Percentiles rank a stretch among this genome's conserved stretches.
These are phyloP conservation scores for Coemansia nantahalensis DNA, from an alignment of 192 early-diverging fungal genomes.

Conservation along the genomic window DNA sequence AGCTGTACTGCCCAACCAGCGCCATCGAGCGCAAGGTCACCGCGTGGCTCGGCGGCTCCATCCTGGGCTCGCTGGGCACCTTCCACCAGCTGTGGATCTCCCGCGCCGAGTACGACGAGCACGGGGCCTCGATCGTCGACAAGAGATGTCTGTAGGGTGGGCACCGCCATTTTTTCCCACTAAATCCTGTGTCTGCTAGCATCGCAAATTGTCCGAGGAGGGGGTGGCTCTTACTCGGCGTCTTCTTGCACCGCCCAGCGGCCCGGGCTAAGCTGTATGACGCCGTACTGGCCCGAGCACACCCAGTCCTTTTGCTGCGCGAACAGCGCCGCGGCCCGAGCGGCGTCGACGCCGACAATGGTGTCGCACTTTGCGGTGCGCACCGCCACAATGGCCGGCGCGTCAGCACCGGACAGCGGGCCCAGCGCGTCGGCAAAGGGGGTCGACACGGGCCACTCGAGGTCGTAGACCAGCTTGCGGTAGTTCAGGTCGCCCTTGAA, in stretches of 20 bases:
- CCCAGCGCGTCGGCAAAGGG: conserved; percentile 85
- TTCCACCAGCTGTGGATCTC: conserved; percentile 99
- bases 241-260: too few species aligned
- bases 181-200: too few species aligned
- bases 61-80: conserved; percentile 89
- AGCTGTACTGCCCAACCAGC: conserved; percentile 67
- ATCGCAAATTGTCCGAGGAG: too few species aligned
- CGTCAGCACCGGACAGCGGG: conserved; percentile 54
- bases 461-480: conserved; percentile 92
- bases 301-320: conserved; percentile 57
- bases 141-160: conserved; percentile 85
- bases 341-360: conserved; percentile 64
- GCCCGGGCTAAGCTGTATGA: conserved; percentile 54
- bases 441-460: conserved; percentile 78
- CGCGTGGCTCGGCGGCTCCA: conserved; percentile 97
- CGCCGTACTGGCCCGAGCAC: conserved; percentile 72
- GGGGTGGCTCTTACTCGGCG: too few species aligned
- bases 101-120: conserved; percentile 91
- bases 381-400: conserved; percentile 69
- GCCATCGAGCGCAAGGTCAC: conserved; percentile 85
- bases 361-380: conserved; percentile 89
- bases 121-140: conserved; percentile 79
- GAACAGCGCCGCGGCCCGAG: conserved; percentile 39
- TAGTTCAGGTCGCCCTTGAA: conserved; percentile 99
- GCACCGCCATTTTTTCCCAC: too few species aligned